These are phyloP conservation scores for California macrophylla DNA, from an alignment of 441 rosid genomes.

Conservation along the genomic window DNA sequence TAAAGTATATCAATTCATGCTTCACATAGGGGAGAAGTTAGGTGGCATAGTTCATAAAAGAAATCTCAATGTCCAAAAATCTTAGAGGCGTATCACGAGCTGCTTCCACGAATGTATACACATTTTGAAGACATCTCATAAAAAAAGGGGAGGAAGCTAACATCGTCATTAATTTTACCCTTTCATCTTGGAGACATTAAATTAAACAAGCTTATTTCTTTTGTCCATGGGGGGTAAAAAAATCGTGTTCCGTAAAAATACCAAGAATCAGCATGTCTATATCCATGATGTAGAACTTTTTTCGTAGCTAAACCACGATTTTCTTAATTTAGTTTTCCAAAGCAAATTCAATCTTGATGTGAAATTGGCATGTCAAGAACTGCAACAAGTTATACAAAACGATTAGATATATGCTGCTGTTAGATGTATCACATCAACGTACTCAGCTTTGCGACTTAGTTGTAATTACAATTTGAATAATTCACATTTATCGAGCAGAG, in stretches of 20 bases:
- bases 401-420: not conserved
- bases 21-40: conserved; percentile 7
- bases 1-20: conserved; percentile 10
- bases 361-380: not conserved
- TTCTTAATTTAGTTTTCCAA: not conserved
- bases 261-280: not conserved
- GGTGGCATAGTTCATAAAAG: conserved; percentile 6
- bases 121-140: not conserved
- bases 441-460: conserved; percentile 5
- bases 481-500: conserved; percentile 8
- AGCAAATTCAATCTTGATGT: not conserved
- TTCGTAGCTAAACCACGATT: not conserved
- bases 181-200: not conserved
- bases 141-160: not conserved
- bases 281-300: not conserved
- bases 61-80: not conserved
- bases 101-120: conserved; percentile 13
- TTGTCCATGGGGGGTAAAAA: conserved; percentile 1
- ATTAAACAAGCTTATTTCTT: not conserved
- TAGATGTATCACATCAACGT: conserved; percentile 8
- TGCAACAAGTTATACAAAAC: not conserved
- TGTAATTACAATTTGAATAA: conserved; percentile 11
- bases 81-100: conserved; percentile 5
- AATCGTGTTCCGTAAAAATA: not conserved
- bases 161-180: not conserved